Base-by-base conservation (phyloP, 208 protist genomes). In the Trypanosoma grayi region DNA sequence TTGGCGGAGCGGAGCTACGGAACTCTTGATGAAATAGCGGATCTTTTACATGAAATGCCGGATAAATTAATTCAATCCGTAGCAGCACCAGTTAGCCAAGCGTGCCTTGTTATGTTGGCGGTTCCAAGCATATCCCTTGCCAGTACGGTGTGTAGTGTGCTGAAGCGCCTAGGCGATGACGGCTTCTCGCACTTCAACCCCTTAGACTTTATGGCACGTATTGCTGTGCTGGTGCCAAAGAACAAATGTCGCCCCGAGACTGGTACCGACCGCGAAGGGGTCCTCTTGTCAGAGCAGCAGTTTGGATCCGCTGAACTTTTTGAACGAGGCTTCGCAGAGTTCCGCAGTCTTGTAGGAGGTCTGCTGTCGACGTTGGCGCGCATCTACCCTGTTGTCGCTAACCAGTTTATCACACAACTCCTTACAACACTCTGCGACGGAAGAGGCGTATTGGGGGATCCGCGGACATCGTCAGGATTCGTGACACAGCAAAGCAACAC, bases 41-140 rank as follows among this genome's bases (percentile, higher is more conserved):
- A 91, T 22, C 53, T 91, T 18, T 70, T 85, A 2, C 50, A 60
- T 43, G 74, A 84, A 31, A 57, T 86, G 31, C 72, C 75, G 3
- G 51, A 75, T 52, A 10, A 33, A 0, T 41, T 79, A 36, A 22
- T 76, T 59, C 36, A 74, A 45, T 16, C 53, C 11, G 62, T 56
- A 40, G 55, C 41, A 1, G 59, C 61, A 40, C 27, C 66, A 18
- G 28, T 83, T 33, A 39, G 67, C 25, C 63, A 73, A 41, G 47
- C 40, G 34, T 55, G 85, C 57, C 43, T 87, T 46, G 27, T 37
- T 2, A 63, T 85, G 18, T 68, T 94, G 31, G 34, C 20, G 4
- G 48, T 91, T 11, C 87, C 87, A 25, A 94, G 87, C 56, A 75
- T 94, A 31, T 75, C 74, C 39, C 74, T 90, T 66, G 87, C 81